These are phyloP conservation scores for Phlebiopsis gigantea DNA, from an alignment of 768 basidiomycete genomes.

Conservation along the genomic window DNA sequence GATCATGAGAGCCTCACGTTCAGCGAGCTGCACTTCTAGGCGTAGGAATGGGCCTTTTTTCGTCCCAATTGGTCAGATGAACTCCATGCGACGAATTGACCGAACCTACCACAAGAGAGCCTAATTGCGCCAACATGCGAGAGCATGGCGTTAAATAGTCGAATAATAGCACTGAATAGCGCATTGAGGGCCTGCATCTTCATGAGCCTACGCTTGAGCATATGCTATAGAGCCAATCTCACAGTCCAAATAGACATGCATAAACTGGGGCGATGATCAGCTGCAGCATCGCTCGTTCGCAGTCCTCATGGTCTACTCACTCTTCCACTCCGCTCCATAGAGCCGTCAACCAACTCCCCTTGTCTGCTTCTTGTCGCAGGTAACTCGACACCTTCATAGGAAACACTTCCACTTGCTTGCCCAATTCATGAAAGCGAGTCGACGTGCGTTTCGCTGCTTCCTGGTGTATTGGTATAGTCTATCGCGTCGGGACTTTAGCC, in stretches of 20 bases:
- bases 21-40: constrained; percentile 16
- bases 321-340: constrained; percentile 23
- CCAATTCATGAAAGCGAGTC: constrained; percentile 19
- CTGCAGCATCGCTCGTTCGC: not conserved
- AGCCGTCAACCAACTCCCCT: constrained; percentile 16
- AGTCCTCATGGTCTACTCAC: constrained; percentile 12
- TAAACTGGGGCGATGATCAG: constrained; percentile 10
- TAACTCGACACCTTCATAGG: constrained; percentile 24
- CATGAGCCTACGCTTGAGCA: not conserved
- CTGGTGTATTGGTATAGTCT: constrained; percentile 23
- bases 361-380: constrained; percentile 21
- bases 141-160: constrained; percentile 20
- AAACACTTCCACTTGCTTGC: constrained; percentile 23
- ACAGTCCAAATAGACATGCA: constrained; percentile 25
- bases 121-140: constrained; percentile 20
- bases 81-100: no score
- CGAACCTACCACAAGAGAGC: constrained; percentile 17
- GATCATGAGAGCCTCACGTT: not conserved
- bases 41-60: constrained; percentile 17
- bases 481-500: not conserved
- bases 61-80: no score
- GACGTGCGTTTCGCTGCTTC: constrained; percentile 18
- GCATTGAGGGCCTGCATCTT: constrained; percentile 15
- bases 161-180: constrained; percentile 17
- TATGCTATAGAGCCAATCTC: not conserved